These are phyloP conservation scores for Anacardium occidentale DNA, from an alignment of 345 rosid genomes.

Conservation along the genomic window DNA sequence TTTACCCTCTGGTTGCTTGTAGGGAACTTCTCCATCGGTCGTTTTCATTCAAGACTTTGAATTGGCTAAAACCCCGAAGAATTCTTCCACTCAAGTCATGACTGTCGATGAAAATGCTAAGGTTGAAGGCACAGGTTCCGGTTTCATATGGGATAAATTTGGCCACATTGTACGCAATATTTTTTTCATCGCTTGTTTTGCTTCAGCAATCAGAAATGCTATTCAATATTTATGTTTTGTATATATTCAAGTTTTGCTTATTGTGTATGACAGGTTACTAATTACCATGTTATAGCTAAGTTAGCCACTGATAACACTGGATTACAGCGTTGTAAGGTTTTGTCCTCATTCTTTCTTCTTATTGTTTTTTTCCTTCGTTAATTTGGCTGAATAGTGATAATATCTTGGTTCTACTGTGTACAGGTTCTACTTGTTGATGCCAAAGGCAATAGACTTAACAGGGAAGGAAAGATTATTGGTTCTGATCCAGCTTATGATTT, in stretches of 20 bases:
- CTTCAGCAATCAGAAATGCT: neutral
- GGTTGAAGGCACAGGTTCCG: constrained; percentile 88
- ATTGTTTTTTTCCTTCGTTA: neutral
- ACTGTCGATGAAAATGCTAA: constrained; percentile 46
- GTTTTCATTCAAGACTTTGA: constrained; percentile 73
- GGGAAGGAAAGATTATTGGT: constrained; percentile 67
- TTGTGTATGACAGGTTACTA: constrained; percentile 58
- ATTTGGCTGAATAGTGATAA: neutral
- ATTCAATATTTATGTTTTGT: neutral
- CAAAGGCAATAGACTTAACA: constrained; percentile 57
- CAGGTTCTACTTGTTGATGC: constrained; percentile 71
- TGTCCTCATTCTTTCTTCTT: constrained; percentile 13
- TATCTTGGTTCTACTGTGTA: constrained; percentile 3
- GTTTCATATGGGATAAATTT: constrained; percentile 89
- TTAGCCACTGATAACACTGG: constrained; percentile 73
- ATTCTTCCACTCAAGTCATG: constrained; percentile 25
- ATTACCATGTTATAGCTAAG: constrained; percentile 81
- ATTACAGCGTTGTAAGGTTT: constrained; percentile 82
- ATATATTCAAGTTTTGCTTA: neutral
- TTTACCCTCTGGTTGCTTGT: neutral
- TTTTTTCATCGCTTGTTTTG: constrained; percentile 1
- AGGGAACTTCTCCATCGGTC: constrained; percentile 77
- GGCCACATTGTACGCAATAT: constrained; percentile 78
- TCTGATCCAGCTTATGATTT: constrained; percentile 77
- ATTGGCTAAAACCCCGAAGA: constrained; percentile 44